Conservation (phyloP, 805 yeast genomes). For the Candida hispaniensis region DNA sequence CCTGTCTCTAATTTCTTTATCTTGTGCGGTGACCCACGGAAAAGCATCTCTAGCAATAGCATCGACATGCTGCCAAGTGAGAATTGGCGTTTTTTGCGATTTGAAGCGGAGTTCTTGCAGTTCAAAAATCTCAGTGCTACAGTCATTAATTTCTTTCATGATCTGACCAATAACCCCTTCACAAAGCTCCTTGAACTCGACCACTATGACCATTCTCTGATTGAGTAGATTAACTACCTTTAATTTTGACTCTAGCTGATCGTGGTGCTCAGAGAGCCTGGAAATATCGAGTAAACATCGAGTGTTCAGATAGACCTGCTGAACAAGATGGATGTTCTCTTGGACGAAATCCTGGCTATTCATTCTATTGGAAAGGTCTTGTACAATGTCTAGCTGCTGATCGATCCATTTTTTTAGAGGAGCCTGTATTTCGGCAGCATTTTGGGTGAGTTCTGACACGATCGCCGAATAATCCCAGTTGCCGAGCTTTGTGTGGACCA, state of each 20-base stretch:
- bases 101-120: conserved; percentile 18
- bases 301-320: too few relatives aligned
- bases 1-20: conserved; percentile 17
- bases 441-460: too few relatives aligned
- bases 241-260: conserved; percentile 62
- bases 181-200: conserved; percentile 25
- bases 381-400: too few relatives aligned
- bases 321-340: too few relatives aligned
- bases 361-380: too few relatives aligned
- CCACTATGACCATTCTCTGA: conserved; percentile 21
- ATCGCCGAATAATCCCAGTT: too few relatives aligned
- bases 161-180: conserved; percentile 23
- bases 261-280: conserved; percentile 50
- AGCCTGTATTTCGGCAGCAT: too few relatives aligned
- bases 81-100: conserved; percentile 1
- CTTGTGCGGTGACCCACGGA: conserved; percentile 19
- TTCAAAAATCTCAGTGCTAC: conserved; percentile 20
- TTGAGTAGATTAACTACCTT: conserved; percentile 17
- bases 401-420: too few relatives aligned
- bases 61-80: conserved; percentile 12
- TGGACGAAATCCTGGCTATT: too few relatives aligned
- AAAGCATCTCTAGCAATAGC: conserved; percentile 16
- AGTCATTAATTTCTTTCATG: conserved; percentile 21
- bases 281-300: conserved; percentile 59
- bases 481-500: too few relatives aligned